phyloP scores from a whole-genome alignment of 2,329 filamentous ascomycete genomes.

The Reticulascus tulasneorum region DNA sequence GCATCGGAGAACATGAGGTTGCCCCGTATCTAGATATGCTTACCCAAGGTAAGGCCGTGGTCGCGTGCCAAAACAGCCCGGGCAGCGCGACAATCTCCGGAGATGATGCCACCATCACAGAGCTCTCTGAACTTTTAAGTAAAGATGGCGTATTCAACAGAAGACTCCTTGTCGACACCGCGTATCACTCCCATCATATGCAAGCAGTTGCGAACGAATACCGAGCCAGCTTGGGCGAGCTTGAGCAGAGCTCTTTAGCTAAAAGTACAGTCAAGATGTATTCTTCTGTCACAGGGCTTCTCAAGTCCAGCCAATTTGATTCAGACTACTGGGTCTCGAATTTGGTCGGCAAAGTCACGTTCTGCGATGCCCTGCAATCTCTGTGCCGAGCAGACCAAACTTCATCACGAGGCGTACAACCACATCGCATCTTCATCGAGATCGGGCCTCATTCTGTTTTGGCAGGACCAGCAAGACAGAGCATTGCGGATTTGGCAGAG shows the following conservation, averaged over 20 bases:
- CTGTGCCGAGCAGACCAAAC: neutral
- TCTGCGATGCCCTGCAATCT: slow-evolving; percentile 29
- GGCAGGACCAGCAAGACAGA: slow-evolving; percentile 45
- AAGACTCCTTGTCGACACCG: slow-evolving; percentile 19
- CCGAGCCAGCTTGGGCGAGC: neutral
- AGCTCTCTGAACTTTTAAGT: neutral
- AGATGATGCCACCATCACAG: slow-evolving; percentile 4
- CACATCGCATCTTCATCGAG: slow-evolving; percentile 41
- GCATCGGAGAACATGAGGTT: slow-evolving; percentile 37
- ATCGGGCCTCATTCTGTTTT: slow-evolving; percentile 46
- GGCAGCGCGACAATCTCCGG: slow-evolving; percentile 9
- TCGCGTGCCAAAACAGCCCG: slow-evolving; percentile 13
- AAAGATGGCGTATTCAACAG: slow-evolving; percentile 18
- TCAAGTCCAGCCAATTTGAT: neutral
- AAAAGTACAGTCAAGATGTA: too few species aligned
- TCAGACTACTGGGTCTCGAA: slow-evolving; percentile 40
- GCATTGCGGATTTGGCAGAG: too few species aligned
- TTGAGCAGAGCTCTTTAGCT: neutral
- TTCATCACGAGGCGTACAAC: neutral
- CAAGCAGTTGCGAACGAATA: slow-evolving; percentile 18
- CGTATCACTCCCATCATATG: slow-evolving; percentile 29
- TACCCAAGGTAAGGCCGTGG: neutral
- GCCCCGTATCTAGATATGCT: slow-evolving; percentile 18
- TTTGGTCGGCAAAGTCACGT: slow-evolving; percentile 33
- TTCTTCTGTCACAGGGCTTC: slow-evolving; percentile 15